Evolutionary conservation across 169 alveolate species (phyloP), one percentile per base, ranked within the genome.

Genomic region (Eimeria sp.): DNA sequence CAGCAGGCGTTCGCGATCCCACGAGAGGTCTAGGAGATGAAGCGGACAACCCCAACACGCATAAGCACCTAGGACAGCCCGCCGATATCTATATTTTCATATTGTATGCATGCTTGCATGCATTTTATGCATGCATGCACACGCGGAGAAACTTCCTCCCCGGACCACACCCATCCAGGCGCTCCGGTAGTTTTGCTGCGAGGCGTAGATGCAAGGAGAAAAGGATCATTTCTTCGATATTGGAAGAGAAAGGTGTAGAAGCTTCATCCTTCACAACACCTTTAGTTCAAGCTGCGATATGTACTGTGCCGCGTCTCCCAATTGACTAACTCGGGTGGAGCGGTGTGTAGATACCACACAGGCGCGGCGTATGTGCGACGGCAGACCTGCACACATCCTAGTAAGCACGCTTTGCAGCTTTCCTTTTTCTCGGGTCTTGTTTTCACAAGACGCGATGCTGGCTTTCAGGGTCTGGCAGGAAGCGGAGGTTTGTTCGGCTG

Each of bases 1-100:
- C n/a, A 40, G 84, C 61, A 80, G 89, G 43, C 67, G 89, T 20
- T 80, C 89, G 70, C 89, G 89, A 3, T 80, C 89, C 30, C 89
- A 80, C 89, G 89, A 80, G 58, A 27, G 89, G 65, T 11, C 70
- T 4, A 45, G 89, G 45, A 13, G 89, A 11, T 80, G 30, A 51
- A 65, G 43, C 11, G 11, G 16, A 65, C 22, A 65, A 25, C 43
- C 43, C 43, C 75, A 65, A 25, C 75, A 65, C 14, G 45, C 43
- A 61, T 4, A 61, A 4, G n/a, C 70, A 61, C n/a, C 0, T 25
- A 16, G n/a, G 70, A 61, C 70, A 61, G 70, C 70, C 9, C 20
- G 70, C 9, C 70, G n/a, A 16, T 5, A 61, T 61, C 1, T 61
- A n/a, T n/a, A 61, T 61, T 11, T 25, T 25, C 43, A n/a, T 5